Conservation (phyloP, 164 flowering plant genomes). For the Chloranthus sessilifolius region DNA sequence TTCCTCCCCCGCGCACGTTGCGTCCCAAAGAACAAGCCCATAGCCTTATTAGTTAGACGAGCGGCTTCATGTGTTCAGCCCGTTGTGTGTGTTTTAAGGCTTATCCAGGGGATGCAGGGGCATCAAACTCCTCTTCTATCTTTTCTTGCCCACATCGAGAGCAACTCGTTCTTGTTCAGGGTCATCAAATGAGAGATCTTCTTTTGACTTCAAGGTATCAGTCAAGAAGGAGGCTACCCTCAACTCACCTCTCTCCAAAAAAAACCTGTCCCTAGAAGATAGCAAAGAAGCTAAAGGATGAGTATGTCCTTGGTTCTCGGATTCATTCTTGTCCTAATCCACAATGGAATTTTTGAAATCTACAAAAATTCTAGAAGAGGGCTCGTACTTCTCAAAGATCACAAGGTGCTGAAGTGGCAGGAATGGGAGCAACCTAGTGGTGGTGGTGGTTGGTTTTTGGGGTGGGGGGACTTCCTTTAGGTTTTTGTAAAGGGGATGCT, state of each 20-base stretch:
- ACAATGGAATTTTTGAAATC: neutral
- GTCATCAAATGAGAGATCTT: neutral
- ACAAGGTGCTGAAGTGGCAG: too few species aligned
- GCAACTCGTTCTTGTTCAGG: neutral
- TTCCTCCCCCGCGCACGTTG: too few species aligned
- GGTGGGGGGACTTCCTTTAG: too few species aligned
- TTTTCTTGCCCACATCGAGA: neutral
- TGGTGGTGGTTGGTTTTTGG: too few species aligned
- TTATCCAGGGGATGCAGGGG: neutral
- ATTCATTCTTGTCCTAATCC: neutral
- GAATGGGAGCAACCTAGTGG: neutral
- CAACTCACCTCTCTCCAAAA: neutral
- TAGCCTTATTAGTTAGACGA: too few species aligned
- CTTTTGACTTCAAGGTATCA: neutral
- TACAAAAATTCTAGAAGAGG: neutral
- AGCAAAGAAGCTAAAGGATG: neutral
- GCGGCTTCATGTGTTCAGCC: neutral
- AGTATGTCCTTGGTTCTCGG: neutral
- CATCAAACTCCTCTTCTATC: neutral
- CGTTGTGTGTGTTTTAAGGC: neutral
- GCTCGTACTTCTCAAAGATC: neutral
- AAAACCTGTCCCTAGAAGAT: neutral
- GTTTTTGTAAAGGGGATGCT: neutral
- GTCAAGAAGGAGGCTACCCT: neutral
- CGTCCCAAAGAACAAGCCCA: too few species aligned